These are phyloP conservation scores for Naganishia onofrii DNA, from an alignment of 768 basidiomycete species.

Conservation along the genomic window DNA sequence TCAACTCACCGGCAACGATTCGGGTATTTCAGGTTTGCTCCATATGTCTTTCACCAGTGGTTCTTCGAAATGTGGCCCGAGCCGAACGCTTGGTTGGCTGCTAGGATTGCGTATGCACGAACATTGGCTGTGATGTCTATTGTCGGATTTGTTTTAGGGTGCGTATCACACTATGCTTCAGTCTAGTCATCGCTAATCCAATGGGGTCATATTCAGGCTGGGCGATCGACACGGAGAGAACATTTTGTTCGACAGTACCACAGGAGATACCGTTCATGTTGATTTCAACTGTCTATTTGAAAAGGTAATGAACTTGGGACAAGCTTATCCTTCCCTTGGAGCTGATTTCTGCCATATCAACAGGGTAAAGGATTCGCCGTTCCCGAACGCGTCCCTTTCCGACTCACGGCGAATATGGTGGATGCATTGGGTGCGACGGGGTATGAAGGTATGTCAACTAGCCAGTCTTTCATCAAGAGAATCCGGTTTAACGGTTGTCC, in stretches of 20 bases:
- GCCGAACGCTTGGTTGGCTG: conserved; percentile 87
- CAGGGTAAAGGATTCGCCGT: conserved; percentile 80
- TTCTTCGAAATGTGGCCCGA: conserved; percentile 96
- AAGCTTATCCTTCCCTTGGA: background rate
- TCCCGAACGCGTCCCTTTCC: conserved; percentile 88
- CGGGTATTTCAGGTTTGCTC: conserved; percentile 53
- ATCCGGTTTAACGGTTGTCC: background rate
- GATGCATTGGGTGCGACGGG: conserved; percentile 91
- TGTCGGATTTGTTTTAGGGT: conserved; percentile 86
- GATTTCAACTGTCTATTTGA: conserved; percentile 99
- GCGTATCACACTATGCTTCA: background rate
- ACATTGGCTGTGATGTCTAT: conserved; percentile 98
- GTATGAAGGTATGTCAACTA: conserved; percentile 62
- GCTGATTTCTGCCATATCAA: too few relatives aligned
- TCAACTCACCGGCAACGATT: background rate
- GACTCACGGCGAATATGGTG: conserved; percentile 86
- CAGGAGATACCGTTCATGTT: conserved; percentile 90
- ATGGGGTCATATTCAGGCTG: conserved; percentile 55
- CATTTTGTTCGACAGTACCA: conserved; percentile 81
- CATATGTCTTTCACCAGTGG: conserved; percentile 94
- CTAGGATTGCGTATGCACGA: conserved; percentile 77
- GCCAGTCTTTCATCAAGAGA: background rate
- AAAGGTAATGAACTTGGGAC: conserved; percentile 61
- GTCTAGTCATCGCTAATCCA: background rate
- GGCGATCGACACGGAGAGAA: conserved; percentile 97